Evolutionary conservation across 768 basidiomycete genomes (phyloP), one percentile per base, ranked within the genome.

Genomic region (Melanogaster broomeanus): DNA sequence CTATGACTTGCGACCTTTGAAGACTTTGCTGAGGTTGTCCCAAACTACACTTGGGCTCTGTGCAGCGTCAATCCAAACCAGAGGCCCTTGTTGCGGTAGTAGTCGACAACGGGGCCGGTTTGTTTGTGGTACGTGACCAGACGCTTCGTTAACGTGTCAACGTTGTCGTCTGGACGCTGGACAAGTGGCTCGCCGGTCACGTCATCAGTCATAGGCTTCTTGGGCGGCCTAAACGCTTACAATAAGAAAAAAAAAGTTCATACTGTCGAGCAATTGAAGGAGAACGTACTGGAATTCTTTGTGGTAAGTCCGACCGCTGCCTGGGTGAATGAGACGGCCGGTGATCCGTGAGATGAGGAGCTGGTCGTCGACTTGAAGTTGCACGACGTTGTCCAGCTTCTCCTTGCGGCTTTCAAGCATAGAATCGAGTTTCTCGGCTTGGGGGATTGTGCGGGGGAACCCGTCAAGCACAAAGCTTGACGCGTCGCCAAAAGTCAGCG

Each of bases 321-420:
- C 75, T 15, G 87, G 86, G 74, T 99, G 97, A 59, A 98, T 84
- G 53, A 99, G 78, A 52, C 97, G 88, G 45, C 97, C 97, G 30
- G 97, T 98, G 64, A 99, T 98, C 56, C 97, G 90, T 6, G 93
- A 94, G 69, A 99, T 96, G 66, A 99, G 87, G 18, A 99, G 82
- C 62, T 90, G 87, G 74, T 99, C 97, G 52, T 90, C 86, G 65
- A 99, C 95, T 66, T 85, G 77, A 48, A 99, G 83, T 69, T 99
- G 87, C 34, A 98, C 84, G 53, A 92, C 94, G n/a, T 82, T 85
- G 74, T 98, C 86, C 45, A 99, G 81, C 65, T 88, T 88, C 75
- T 98, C 93, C 61, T 88, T 85, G 64, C 89, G 86, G 5, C 66
- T 71, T 13, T 78, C 67, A 39, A 99, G 84, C 97, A 99, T 98